Base-by-base conservation (phyloP, 2,329 filamentous ascomycete species). In the Ceratocystis colombiana region DNA sequence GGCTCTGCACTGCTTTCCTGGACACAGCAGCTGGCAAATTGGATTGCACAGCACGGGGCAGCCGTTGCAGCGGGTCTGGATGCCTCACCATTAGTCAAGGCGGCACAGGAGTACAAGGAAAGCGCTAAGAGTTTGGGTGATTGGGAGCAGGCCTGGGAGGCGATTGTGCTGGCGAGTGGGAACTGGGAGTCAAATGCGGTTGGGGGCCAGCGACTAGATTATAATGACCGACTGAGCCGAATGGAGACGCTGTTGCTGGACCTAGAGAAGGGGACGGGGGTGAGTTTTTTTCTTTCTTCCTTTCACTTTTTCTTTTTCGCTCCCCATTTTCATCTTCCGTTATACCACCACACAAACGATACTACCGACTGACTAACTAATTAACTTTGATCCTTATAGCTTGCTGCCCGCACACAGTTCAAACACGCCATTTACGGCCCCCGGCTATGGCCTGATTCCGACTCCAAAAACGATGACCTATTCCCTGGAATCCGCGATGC, bases 371-470 rank as follows among this genome's bases (percentile, higher is more conserved):
- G 3, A 28, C 70, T 66, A 62, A 67, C 44, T 17, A 5, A 50
- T 12, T 71, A 63, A 72, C 70, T 66, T 63, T 67, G 41, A 15
- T 5, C 10, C 63, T 50, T 66, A 44, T 66, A 91, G 88, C 82
- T 96, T 3, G 89, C 89, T 48, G 90, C 90, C 71, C 86, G 93
- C 70, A 89, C 88, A 4, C 94, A 97, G 76, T 99, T 91, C 80
- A 96, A 95, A 75, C 94, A 96, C 75, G 82, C 95, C 72, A 78
- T 99, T 66, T 96, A 92, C 73, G 93, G 89, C 1, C 94, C 94
- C 0, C 84, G 90, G 72, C 78, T 84, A 2, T 92, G 90, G 87
- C 86, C 86, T 44, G 84, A 82, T 46, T 82, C 88, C 41, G 82
- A 83, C 66, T 82, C 83, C 3, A 33, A 57, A 30, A 68, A 88